Conservation (phyloP, 2,329 filamentous ascomycete genomes). For the Rutstroemia sp. region DNA sequence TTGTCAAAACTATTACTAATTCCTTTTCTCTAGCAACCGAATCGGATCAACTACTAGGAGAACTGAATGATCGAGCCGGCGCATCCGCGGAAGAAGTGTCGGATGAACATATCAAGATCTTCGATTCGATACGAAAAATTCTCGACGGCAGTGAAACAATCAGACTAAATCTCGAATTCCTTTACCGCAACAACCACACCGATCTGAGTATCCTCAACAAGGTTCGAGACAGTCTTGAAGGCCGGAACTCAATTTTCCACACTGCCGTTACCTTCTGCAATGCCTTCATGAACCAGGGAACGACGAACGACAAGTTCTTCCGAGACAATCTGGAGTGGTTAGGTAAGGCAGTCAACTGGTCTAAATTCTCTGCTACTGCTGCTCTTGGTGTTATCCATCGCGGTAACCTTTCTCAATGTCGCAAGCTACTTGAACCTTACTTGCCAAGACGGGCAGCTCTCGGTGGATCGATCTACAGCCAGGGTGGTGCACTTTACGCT, state of each 20-base stretch:
- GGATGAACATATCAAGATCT: slow-evolving; percentile 48
- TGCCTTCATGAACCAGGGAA: slow-evolving; percentile 98
- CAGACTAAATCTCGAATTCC: slow-evolving; percentile 89
- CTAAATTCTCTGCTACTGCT: slow-evolving; percentile 95
- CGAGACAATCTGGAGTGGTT: slow-evolving; percentile 96
- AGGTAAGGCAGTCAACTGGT: slow-evolving; percentile 98
- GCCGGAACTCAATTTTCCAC: slow-evolving; percentile 96
- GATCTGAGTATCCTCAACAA: slow-evolving; percentile 92
- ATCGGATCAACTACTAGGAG: slow-evolving; percentile 48
- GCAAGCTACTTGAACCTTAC: slow-evolving; percentile 91
- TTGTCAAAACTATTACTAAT: neutral
- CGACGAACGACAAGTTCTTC: slow-evolving; percentile 97
- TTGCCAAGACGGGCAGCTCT: slow-evolving; percentile 71
- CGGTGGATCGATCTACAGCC: slow-evolving; percentile 86
- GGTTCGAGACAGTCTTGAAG: slow-evolving; percentile 89
- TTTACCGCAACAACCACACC: slow-evolving; percentile 91
- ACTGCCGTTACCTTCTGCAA: slow-evolving; percentile 96
- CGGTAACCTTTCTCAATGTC: slow-evolving; percentile 86
- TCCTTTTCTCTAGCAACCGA: slow-evolving; percentile 22
- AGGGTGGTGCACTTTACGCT: slow-evolving; percentile 91
- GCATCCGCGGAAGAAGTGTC: slow-evolving; percentile 31
- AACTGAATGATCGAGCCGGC: slow-evolving; percentile 37
- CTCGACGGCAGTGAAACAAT: slow-evolving; percentile 90
- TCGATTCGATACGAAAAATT: slow-evolving; percentile 57
- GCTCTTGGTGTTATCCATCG: slow-evolving; percentile 94